These are phyloP conservation scores for Suillus ampliporus DNA, from an alignment of 768 basidiomycete genomes.

Conservation along the genomic window DNA sequence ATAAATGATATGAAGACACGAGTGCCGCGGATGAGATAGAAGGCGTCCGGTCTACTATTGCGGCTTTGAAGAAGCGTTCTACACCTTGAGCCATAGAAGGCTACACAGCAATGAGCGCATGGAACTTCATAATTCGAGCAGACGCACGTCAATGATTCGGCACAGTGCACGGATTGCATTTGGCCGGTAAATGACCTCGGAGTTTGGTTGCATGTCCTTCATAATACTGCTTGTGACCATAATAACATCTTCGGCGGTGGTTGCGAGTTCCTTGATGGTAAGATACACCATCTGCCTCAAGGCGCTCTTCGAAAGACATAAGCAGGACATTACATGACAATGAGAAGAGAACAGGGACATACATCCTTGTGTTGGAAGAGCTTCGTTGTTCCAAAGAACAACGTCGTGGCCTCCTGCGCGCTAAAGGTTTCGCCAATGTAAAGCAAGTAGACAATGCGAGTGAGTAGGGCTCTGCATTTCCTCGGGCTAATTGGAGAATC, in stretches of 20 bases:
- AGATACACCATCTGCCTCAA: conserved; percentile 98
- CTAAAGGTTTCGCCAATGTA: conserved; percentile 96
- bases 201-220: conserved; percentile 99
- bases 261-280: conserved; percentile 96
- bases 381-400: conserved; percentile 99
- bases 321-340: conserved; percentile 10
- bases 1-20: conserved; percentile 96
- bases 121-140: conserved; percentile 48
- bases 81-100: conserved; percentile 99
- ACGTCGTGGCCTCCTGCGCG: conserved; percentile 94
- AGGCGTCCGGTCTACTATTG: conserved; percentile 95
- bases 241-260: conserved; percentile 97
- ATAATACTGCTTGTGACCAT: conserved; percentile 99
- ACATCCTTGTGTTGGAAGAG: conserved; percentile 99
- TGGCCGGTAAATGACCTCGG: conserved; percentile 97
- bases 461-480: conserved; percentile 95
- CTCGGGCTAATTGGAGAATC: conserved; percentile 98
- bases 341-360: conserved; percentile 41
- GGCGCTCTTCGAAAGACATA: conserved; percentile 65
- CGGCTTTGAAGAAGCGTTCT: conserved; percentile 99
- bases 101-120: conserved; percentile 44
- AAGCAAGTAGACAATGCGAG: conserved; percentile 93
- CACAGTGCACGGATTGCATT: conserved; percentile 97
- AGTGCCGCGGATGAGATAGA: conserved; percentile 96
- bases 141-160: conserved; percentile 92